These are phyloP conservation scores for Seiridium cupressi DNA, from an alignment of 2,329 filamentous ascomycete genomes.

Conservation along the genomic window DNA sequence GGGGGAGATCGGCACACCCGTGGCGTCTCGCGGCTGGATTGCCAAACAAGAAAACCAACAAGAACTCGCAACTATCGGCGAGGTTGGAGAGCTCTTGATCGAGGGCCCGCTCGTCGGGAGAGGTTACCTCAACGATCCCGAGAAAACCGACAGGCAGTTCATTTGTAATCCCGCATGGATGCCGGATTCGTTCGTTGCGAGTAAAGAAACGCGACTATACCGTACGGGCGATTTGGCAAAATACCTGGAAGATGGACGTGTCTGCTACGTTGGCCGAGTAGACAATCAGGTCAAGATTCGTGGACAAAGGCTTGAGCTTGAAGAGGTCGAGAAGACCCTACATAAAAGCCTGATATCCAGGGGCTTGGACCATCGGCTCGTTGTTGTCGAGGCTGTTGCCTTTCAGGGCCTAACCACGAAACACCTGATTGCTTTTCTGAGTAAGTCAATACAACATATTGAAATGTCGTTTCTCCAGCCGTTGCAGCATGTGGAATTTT, in stretches of 20 bases:
- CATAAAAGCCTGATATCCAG: too few species aligned
- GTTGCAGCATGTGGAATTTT: too few species aligned
- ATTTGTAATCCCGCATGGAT: neutral
- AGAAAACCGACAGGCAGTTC: neutral
- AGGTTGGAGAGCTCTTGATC: neutral
- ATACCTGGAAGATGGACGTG: neutral
- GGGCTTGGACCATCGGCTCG: too few species aligned
- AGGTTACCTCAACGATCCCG: neutral
- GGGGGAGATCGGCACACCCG: neutral
- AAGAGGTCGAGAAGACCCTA: neutral
- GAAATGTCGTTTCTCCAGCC: too few species aligned
- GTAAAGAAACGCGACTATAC: neutral
- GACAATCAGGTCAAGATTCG: constrained; percentile 3
- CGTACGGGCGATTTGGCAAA: neutral
- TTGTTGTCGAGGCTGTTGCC: too few species aligned
- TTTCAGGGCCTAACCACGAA: too few species aligned
- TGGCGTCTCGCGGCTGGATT: neutral
- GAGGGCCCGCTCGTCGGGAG: neutral
- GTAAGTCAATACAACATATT: too few species aligned
- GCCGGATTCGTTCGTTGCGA: neutral
- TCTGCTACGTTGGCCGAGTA: neutral
- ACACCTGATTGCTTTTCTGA: too few species aligned
- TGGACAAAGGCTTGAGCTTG: neutral
- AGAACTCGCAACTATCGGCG: neutral
- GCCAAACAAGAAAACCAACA: neutral